Conservation (phyloP, 1,284 basidiomycete genomes). For the Cryptococcus amylolentus region DNA sequence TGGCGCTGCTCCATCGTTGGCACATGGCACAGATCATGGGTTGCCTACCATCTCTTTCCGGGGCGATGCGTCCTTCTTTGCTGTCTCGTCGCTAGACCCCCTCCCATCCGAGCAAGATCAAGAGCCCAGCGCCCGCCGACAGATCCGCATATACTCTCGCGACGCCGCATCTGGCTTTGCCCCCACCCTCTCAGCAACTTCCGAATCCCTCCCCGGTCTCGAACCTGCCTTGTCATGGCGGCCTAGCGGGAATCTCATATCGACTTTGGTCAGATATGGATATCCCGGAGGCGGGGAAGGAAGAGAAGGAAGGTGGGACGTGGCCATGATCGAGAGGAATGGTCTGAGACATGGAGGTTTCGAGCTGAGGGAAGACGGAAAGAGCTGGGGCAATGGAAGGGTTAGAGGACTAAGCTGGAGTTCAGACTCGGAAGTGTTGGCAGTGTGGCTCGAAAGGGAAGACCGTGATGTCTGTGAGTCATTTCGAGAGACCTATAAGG, state of each 20-base stretch:
- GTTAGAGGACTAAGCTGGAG: constrained; percentile 83
- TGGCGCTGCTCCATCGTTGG: constrained; percentile 34
- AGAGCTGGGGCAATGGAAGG: constrained; percentile 47
- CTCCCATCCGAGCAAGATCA: constrained; percentile 20
- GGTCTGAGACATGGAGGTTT: constrained; percentile 91
- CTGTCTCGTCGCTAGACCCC: constrained; percentile 66
- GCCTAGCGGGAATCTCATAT: constrained; percentile 83
- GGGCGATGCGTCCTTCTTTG: constrained; percentile 86
- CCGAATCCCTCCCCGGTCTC: constrained; percentile 75
- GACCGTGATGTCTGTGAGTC: constrained; percentile 64
- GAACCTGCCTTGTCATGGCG: constrained; percentile 81
- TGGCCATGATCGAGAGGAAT: constrained; percentile 95
- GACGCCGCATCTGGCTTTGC: constrained; percentile 50
- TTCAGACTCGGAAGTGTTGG: constrained; percentile 78
- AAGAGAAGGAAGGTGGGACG: constrained; percentile 62
- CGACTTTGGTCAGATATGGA: constrained; percentile 75
- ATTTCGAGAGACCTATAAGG: neutral
- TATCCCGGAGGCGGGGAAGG: constrained; percentile 64
- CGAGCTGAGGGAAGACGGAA: constrained; percentile 58
- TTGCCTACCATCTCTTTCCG: constrained; percentile 82
- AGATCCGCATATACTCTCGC: constrained; percentile 77
- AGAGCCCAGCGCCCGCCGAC: constrained; percentile 50
- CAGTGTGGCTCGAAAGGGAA: constrained; percentile 71
- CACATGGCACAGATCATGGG: constrained; percentile 64
- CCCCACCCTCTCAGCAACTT: constrained; percentile 75